Evolutionary conservation across 352 stramenopile species (phyloP), one percentile per base, ranked within the genome.

Genomic region (Paralagenidium karlingii): DNA sequence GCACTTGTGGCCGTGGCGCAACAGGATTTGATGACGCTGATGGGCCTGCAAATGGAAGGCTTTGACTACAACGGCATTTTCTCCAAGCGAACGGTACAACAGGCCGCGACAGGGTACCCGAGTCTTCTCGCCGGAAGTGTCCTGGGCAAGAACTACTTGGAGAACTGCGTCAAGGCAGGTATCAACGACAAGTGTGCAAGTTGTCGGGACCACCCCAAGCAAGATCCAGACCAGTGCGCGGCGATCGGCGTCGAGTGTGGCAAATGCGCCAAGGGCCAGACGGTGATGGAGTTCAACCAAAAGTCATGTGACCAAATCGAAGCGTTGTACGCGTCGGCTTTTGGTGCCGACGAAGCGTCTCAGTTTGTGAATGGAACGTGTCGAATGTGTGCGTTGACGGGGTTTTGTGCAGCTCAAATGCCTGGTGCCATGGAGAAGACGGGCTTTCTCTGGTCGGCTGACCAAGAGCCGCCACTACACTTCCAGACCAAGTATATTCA

Each of bases 41-140:
- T 86, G 0, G 36, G 65, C 0, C 34, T 87, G 30, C 53, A 68
- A 10, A 52, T 84, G 40, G 48, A 53, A 13, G 70, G 68, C 24
- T 87, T 87, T 33, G 69, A 60, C 19, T 84, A 82, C 53, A 87
- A 87, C 50, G 74, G 74, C 0, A 30, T 87, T 9, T 84, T 87
- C 42, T 68, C 54, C 22, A 58, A 51, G 31, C 74, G 67, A 34
- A 60, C 57, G 21, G 60, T 80, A 18, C 56, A 54, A 18, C 53
- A 87, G 38, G 84, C 65, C 64, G 70, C 74, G 0, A 48, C 83
- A 5, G 74, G 74, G 33, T 84, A 82, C 51, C 74, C 69, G 41
- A 84, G 69, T 49, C 38, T 87, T 31, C 45, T 87, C 8, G 69
- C 69, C 0, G 74, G 74, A 0, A 41, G 84, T 18, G 53, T 56